phyloP scores from a whole-genome alignment of 257 asterid species.

The Petunia axillaris region DNA sequence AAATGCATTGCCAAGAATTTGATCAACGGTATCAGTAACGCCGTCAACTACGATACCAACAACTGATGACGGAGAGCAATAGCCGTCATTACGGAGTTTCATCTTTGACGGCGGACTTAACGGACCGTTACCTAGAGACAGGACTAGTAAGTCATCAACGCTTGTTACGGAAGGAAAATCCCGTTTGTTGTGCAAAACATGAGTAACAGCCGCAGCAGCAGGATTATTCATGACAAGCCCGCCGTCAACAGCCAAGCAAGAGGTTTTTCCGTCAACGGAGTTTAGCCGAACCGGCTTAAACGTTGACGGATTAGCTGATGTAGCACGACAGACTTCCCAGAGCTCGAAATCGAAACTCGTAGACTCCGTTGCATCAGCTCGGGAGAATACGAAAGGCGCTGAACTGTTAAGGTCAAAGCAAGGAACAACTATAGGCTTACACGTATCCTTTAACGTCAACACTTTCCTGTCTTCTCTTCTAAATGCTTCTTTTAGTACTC shows the following conservation, averaged over 20 bases:
- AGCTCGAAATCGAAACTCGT: conserved; percentile 86
- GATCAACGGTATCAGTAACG: conserved; percentile 87
- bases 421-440: conserved; percentile 87
- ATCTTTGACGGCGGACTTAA: conserved; percentile 42
- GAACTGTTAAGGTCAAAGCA: conserved; percentile 81
- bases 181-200: conserved; percentile 88
- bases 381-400: conserved; percentile 93
- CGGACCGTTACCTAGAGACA: conserved; percentile 81
- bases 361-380: conserved; percentile 90
- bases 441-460: conserved; percentile 71
- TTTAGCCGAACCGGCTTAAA: conserved; percentile 71
- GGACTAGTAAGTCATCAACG: conserved; percentile 78
- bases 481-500: conserved; percentile 64
- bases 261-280: conserved; percentile 75
- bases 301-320: conserved; percentile 78
- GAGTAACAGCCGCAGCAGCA: conserved; percentile 96
- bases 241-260: conserved; percentile 87
- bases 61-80: conserved; percentile 58
- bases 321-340: conserved; percentile 92
- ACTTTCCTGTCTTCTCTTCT: conserved; percentile 60
- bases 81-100: conserved; percentile 56
- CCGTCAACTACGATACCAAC: conserved; percentile 82
- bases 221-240: conserved; percentile 98
- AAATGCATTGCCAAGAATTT: conserved; percentile 86
- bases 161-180: conserved; percentile 87